These are phyloP conservation scores for Ceratocystis colombiana DNA, from an alignment of 2,329 filamentous ascomycete species.

Conservation along the genomic window DNA sequence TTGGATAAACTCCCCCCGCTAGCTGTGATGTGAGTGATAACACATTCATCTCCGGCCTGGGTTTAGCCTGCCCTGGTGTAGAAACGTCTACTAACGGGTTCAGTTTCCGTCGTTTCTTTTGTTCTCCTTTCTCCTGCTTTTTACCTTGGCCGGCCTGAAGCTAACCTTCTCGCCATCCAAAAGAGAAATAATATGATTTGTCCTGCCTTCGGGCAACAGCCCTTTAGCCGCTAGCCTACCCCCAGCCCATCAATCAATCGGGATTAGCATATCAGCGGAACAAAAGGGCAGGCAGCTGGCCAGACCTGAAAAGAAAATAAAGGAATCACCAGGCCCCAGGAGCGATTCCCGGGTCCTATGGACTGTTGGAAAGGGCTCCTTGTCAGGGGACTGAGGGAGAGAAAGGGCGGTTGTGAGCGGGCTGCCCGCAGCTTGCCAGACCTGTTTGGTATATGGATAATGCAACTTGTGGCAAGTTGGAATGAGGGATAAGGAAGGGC, in stretches of 20 bases:
- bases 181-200: background rate
- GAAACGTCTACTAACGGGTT: background rate
- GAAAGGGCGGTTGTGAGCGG: background rate
- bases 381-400: background rate
- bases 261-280: background rate
- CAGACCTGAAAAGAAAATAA: background rate
- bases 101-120: background rate
- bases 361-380: background rate
- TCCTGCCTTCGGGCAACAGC: background rate
- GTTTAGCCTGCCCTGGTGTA: background rate
- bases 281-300: background rate
- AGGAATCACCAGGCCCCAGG: background rate
- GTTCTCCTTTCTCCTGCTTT: conserved; percentile 14
- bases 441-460: background rate
- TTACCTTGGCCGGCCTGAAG: background rate
- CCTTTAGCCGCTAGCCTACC: background rate
- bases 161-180: background rate
- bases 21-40: background rate
- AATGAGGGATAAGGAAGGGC: conserved; percentile 11
- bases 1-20: background rate
- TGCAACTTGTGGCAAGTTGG: background rate
- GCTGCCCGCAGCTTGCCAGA: background rate
- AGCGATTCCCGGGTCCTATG: background rate
- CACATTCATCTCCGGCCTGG: background rate
- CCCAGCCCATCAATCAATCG: background rate